phyloP scores from a whole-genome alignment of 441 rosid genomes.

The Manihot esculenta region DNA sequence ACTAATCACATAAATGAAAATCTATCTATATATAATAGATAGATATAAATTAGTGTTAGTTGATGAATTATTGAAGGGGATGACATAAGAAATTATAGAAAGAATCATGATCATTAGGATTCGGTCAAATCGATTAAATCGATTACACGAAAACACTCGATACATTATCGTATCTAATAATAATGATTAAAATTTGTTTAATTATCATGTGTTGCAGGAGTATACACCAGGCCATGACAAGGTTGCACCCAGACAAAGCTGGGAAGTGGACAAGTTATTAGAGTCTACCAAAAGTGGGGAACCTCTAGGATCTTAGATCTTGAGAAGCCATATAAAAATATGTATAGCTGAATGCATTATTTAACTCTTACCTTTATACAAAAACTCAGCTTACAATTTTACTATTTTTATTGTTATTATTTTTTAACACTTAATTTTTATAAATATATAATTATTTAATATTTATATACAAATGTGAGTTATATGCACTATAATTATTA shows the following conservation, averaged over 20 bases:
- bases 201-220: constrained; percentile 35
- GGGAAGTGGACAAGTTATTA: constrained; percentile 54
- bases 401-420: too few relatives aligned
- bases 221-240: constrained; percentile 51
- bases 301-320: constrained; percentile 26
- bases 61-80: constrained; percentile 36
- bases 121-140: too few relatives aligned
- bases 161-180: too few relatives aligned
- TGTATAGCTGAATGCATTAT: not conserved
- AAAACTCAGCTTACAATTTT: too few relatives aligned
- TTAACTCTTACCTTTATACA: too few relatives aligned
- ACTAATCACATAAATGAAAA: not conserved
- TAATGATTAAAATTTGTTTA: too few relatives aligned
- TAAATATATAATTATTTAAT: too few relatives aligned
- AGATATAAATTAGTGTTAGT: not conserved
- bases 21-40: not conserved
- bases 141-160: too few relatives aligned
- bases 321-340: not conserved
- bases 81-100: constrained; percentile 18
- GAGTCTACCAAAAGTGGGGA: constrained; percentile 35
- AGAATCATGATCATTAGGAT: too few relatives aligned
- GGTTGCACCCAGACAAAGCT: constrained; percentile 54
- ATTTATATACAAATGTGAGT: too few relatives aligned
- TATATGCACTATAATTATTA: too few relatives aligned
- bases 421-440: too few relatives aligned